Percentiles rank a stretch among this genome's conserved stretches.
phyloP scores from a whole-genome alignment of 139 green algal genomes.

The Auxenochlorella protothecoides region DNA sequence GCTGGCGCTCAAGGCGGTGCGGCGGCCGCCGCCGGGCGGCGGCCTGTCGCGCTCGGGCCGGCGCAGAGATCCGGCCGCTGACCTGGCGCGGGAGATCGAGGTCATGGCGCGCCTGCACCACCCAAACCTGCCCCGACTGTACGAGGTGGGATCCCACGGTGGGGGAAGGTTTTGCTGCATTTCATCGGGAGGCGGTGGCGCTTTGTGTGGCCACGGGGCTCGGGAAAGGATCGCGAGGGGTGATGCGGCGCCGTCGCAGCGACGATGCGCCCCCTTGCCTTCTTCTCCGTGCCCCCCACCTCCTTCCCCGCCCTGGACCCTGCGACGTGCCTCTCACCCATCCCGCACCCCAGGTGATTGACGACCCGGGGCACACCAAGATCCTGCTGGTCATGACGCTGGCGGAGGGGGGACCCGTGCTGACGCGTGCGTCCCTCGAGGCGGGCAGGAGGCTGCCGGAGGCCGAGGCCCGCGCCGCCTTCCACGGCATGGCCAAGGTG shows the following conservation, averaged over 20 bases:
- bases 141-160: constrained; percentile 27
- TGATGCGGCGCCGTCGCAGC: too few relatives aligned
- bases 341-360: constrained; percentile 35
- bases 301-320: background rate
- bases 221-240: too few relatives aligned
- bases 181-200: background rate
- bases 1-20: constrained; percentile 68
- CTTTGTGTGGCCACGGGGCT: background rate
- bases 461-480: too few relatives aligned
- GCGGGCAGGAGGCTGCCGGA: constrained; percentile 2
- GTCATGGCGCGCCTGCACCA: constrained; percentile 61
- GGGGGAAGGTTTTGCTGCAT: background rate
- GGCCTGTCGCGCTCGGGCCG: background rate
- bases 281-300: background rate
- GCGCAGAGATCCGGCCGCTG: constrained; percentile 34
- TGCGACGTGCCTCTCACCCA: too few relatives aligned
- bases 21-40: background rate
- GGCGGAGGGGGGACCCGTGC: constrained; percentile 62
- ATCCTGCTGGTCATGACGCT: constrained; percentile 82
- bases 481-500: too few relatives aligned
- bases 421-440: constrained; percentile 56
- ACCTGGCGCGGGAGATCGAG: constrained; percentile 61
- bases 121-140: constrained; percentile 58
- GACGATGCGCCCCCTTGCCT: too few relatives aligned
- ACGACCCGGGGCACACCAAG: constrained; percentile 57